These are phyloP conservation scores for Apiotrichum mycotoxinovorans DNA, from an alignment of 1,284 basidiomycete genomes.

Conservation along the genomic window DNA sequence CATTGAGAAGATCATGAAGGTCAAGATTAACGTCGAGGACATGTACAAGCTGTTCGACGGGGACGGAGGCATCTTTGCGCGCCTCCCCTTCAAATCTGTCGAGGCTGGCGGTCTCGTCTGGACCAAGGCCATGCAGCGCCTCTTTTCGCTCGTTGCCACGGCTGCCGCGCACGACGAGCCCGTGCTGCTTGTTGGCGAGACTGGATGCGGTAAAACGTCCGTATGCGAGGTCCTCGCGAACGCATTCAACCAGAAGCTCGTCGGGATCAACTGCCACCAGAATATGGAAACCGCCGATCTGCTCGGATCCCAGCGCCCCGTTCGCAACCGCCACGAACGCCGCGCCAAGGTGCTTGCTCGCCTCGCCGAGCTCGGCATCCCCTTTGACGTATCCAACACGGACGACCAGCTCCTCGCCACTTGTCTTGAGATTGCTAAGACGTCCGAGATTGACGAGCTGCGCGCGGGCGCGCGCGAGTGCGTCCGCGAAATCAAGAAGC, in stretches of 20 bases:
- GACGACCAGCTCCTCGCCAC: conserved; percentile 31
- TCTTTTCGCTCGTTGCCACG: conserved; percentile 78
- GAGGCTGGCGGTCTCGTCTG: conserved; percentile 62
- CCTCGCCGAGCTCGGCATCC: conserved; percentile 31
- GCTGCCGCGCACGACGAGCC: conserved; percentile 90
- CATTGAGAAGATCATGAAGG: conserved; percentile 85
- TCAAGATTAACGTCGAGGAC: conserved; percentile 67
- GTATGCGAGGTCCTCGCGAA: conserved; percentile 87
- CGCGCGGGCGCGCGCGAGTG: conserved; percentile 17
- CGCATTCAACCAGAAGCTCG: conserved; percentile 61
- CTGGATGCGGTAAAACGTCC: conserved; percentile 95
- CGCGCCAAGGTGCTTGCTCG: conserved; percentile 44
- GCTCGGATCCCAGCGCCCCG: conserved; percentile 86
- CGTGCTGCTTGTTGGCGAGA: conserved; percentile 95
- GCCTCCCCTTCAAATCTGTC: conserved; percentile 30
- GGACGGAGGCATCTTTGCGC: conserved; percentile 47
- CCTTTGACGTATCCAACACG: conserved; percentile 18
- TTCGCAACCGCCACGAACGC: conserved; percentile 70
- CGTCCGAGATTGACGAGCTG: conserved; percentile 7
- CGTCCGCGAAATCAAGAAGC: conserved; percentile 49
- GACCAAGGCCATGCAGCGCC: conserved; percentile 87
- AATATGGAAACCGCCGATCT: conserved; percentile 99
- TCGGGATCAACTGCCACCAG: conserved; percentile 91
- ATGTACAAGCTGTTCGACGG: conserved; percentile 65
- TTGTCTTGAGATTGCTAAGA: conserved; percentile 10